These are phyloP conservation scores for Leccinum pachyderme DNA, from an alignment of 1,284 basidiomycete genomes.

Conservation along the genomic window DNA sequence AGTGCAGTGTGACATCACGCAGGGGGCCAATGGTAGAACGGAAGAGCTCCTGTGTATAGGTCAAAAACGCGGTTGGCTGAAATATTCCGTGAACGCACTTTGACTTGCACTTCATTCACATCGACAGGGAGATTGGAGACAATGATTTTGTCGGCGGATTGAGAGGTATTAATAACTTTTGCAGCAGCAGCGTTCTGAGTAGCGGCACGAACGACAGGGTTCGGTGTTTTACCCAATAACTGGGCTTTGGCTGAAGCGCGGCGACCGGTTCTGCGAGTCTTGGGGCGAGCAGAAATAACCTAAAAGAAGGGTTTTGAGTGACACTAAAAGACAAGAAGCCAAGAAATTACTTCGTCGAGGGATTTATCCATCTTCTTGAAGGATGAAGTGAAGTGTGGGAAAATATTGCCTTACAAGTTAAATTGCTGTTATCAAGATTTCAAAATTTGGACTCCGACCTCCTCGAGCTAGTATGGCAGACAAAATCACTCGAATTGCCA, in stretches of 20 bases:
- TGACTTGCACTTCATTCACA: constrained; percentile 92
- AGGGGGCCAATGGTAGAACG: constrained; percentile 87
- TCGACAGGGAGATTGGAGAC: constrained; percentile 95
- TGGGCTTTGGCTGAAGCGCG: constrained; percentile 47
- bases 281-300: constrained; percentile 74
- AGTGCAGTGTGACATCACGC: constrained; percentile 80
- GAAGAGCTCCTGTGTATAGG: constrained; percentile 79
- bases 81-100: constrained; percentile 50
- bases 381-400: too few species aligned
- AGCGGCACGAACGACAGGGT: constrained; percentile 52
- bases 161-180: constrained; percentile 39
- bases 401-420: too few species aligned
- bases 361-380: constrained; percentile 90
- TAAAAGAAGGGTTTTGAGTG: constrained; percentile 37
- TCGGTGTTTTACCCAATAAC: constrained; percentile 53
- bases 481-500: constrained; percentile 81
- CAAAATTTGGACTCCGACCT: too few species aligned
- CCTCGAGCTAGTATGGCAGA: constrained; percentile 60
- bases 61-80: constrained; percentile 7
- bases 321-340: constrained; percentile 9
- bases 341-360: constrained; percentile 76
- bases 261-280: constrained; percentile 46
- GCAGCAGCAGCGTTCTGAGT: constrained; percentile 37
- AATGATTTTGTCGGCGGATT: constrained; percentile 85
- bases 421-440: too few species aligned